These are phyloP conservation scores for Achlya hypogyna DNA, from an alignment of 352 stramenopile species.

Conservation along the genomic window DNA sequence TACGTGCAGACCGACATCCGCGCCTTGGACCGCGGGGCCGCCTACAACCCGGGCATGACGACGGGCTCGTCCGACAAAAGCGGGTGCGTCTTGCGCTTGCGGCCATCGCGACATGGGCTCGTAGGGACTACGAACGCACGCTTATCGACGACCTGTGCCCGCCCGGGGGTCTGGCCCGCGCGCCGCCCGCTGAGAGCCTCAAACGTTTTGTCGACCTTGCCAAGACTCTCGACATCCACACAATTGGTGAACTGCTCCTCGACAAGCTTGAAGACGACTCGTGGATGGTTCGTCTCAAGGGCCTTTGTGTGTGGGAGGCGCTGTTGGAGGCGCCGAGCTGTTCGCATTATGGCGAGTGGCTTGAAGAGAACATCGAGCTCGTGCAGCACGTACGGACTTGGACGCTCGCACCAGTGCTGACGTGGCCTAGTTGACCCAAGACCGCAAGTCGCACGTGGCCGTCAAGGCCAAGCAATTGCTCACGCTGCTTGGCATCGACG, in stretches of 20 bases:
- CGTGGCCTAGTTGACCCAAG: slow-evolving; percentile 36
- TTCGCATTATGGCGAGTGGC: slow-evolving; percentile 62
- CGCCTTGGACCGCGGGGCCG: slow-evolving; percentile 59
- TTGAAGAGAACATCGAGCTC: slow-evolving; percentile 76
- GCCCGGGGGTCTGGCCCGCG: slow-evolving; percentile 59
- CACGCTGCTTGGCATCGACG: slow-evolving; percentile 45
- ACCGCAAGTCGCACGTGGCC: slow-evolving; percentile 69
- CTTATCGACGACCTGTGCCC: slow-evolving; percentile 80
- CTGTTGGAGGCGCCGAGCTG: slow-evolving; percentile 61
- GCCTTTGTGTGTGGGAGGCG: slow-evolving; percentile 66
- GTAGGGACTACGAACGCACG: slow-evolving; percentile 72
- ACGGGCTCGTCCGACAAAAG: slow-evolving; percentile 64
- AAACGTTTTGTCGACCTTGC: slow-evolving; percentile 81
- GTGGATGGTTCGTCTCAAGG: slow-evolving; percentile 80
- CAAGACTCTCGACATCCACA: slow-evolving; percentile 75
- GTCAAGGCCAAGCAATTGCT: slow-evolving; percentile 68
- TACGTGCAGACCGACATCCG: slow-evolving; percentile 41
- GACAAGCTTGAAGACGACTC: slow-evolving; percentile 79
- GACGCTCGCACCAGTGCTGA: not conserved
- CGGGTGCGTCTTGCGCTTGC: slow-evolving; percentile 28
- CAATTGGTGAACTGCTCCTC: slow-evolving; percentile 75
- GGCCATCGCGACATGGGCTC: not conserved
- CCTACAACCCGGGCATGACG: slow-evolving; percentile 44
- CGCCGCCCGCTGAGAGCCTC: slow-evolving; percentile 60
- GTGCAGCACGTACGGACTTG: slow-evolving; percentile 46